phyloP scores from a whole-genome alignment of 441 rosid species.

The Corymbia citriodora region DNA sequence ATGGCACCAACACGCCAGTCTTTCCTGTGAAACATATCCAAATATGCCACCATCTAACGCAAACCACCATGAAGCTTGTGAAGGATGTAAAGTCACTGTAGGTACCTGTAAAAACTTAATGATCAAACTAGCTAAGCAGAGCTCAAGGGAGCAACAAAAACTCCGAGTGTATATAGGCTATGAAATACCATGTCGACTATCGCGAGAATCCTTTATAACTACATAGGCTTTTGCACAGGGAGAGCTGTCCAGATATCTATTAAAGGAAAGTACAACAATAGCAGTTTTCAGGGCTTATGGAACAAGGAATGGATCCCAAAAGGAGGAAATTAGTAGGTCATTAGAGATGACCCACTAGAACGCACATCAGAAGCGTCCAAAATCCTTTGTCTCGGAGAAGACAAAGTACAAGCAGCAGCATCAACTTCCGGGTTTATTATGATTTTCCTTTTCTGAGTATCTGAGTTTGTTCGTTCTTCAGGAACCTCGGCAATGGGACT shows the following conservation, averaged over 20 bases:
- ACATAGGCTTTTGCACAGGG: not conserved
- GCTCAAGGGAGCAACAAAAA: not conserved
- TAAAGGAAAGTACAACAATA: not conserved
- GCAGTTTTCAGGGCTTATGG: not conserved
- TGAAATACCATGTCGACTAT: not conserved
- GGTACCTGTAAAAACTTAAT: not conserved
- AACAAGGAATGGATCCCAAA: not conserved
- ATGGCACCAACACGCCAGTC: not conserved
- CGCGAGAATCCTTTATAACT: not conserved
- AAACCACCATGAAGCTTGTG: not conserved
- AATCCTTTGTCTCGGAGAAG: constrained; percentile 83
- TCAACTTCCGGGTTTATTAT: constrained; percentile 72
- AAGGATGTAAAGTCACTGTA: not conserved
- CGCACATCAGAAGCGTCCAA: constrained; percentile 88
- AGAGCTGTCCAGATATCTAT: not conserved
- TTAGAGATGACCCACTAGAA: constrained; percentile 83
- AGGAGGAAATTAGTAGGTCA: constrained; percentile 47
- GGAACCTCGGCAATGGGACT: constrained; percentile 71
- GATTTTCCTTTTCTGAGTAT: constrained; percentile 67
- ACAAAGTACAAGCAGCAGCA: constrained; percentile 50
- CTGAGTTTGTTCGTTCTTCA: constrained; percentile 53
- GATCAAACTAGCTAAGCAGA: not conserved
- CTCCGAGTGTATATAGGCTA: not conserved
- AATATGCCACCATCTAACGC: not conserved
- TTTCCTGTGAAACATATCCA: not conserved